These are phyloP conservation scores for Diaporthe amygdali DNA, from an alignment of 2,329 filamentous ascomycete genomes.

Conservation along the genomic window DNA sequence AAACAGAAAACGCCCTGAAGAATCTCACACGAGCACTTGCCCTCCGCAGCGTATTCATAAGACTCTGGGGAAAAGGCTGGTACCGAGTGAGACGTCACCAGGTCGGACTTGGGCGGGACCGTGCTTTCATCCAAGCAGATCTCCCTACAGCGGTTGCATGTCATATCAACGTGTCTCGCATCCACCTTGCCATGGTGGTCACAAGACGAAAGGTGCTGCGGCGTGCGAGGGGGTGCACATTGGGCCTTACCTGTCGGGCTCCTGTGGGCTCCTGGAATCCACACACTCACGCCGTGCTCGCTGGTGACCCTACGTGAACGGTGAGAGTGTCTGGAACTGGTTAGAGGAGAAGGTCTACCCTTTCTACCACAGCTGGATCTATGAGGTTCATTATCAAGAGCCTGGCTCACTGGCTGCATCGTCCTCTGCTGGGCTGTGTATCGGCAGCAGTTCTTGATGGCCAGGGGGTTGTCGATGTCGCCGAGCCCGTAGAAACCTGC, in stretches of 20 bases:
- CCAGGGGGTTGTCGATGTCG: background rate
- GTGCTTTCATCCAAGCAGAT: conserved; percentile 3
- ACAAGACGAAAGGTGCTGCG: background rate
- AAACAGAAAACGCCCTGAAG: background rate
- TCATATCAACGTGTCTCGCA: background rate
- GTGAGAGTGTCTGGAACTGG: background rate
- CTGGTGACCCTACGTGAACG: background rate
- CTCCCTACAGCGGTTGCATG: background rate
- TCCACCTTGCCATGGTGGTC: background rate
- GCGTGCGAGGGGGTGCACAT: background rate
- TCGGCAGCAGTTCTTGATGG: background rate
- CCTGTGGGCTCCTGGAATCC: conserved; percentile 6
- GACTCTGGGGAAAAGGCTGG: background rate
- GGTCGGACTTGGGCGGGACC: background rate
- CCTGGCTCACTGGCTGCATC: background rate
- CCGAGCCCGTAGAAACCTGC: background rate
- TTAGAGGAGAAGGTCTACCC: background rate
- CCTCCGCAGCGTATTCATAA: conserved; percentile 2
- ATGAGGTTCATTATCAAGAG: too few relatives aligned
- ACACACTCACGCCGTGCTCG: background rate
- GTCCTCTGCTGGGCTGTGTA: background rate
- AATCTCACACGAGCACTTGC: background rate
- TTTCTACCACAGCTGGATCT: background rate
- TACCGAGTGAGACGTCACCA: background rate
- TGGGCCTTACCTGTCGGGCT: background rate